phyloP scores from a whole-genome alignment of 148 eudicot genomes.

The Arbutus unedo region DNA sequence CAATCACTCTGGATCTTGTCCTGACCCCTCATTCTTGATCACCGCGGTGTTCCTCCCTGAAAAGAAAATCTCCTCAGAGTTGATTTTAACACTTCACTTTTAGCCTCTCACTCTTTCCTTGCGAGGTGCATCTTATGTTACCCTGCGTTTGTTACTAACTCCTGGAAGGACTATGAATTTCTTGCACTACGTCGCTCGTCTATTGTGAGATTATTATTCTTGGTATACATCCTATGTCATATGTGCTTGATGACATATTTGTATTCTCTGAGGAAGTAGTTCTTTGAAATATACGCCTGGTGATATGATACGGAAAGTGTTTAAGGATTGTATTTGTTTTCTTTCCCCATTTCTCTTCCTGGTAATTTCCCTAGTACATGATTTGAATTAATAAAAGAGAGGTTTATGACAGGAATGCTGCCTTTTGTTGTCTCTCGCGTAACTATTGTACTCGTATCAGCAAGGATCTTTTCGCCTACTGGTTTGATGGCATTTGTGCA shows the following conservation, averaged over 20 bases:
- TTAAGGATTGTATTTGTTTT: constrained; percentile 5
- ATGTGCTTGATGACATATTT: constrained; percentile 3
- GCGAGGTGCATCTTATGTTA: background rate
- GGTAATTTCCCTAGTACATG: background rate
- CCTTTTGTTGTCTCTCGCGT: constrained; percentile 54
- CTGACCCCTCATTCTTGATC: background rate
- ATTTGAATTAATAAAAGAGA: constrained; percentile 10
- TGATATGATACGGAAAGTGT: background rate
- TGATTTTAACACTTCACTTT: background rate
- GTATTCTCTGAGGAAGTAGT: background rate
- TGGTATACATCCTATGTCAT: background rate
- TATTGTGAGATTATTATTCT: background rate
- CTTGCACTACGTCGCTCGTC: background rate
- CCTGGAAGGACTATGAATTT: background rate
- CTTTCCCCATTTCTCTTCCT: background rate
- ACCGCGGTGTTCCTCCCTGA: background rate
- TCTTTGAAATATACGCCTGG: background rate
- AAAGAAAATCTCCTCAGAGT: background rate
- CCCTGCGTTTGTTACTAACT: background rate
- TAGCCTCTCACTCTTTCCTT: background rate
- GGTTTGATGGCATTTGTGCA: constrained; percentile 81
- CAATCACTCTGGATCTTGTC: background rate
- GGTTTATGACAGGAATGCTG: constrained; percentile 71
- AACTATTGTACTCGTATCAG: constrained; percentile 53
- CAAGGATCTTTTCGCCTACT: constrained; percentile 57